Evolutionary conservation across 2,329 filamentous ascomycete genomes (phyloP).

Genomic region (Calonectria pseudoturangicola): DNA sequence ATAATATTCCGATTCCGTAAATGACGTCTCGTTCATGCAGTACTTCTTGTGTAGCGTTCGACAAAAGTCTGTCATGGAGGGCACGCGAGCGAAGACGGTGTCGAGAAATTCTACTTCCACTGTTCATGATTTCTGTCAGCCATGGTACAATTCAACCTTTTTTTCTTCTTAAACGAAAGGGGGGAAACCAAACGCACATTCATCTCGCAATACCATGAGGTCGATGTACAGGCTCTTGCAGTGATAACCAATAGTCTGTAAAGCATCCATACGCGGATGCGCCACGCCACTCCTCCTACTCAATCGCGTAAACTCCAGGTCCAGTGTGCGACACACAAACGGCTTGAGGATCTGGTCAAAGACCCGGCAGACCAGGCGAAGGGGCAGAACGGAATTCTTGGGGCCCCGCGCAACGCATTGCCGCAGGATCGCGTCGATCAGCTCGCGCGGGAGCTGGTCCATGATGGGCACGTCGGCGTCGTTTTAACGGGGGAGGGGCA

Average conservation of each 20-base stretch:
- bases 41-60: slow-evolving; percentile 65
- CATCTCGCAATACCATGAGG: slow-evolving; percentile 72
- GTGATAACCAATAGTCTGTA: slow-evolving; percentile 68
- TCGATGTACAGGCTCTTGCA: slow-evolving; percentile 71
- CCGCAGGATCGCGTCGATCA: slow-evolving; percentile 67
- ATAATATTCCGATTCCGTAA: slow-evolving; percentile 70
- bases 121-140: slow-evolving; percentile 52
- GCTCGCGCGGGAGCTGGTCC: slow-evolving; percentile 69
- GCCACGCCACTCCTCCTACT: slow-evolving; percentile 58
- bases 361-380: slow-evolving; percentile 69
- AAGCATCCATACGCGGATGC: slow-evolving; percentile 61
- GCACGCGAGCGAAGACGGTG: slow-evolving; percentile 66
- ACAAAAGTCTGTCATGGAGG: slow-evolving; percentile 67
- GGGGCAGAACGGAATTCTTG: slow-evolving; percentile 66
- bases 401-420: slow-evolving; percentile 63
- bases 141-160: neutral
- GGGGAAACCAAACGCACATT: slow-evolving; percentile 60
- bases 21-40: slow-evolving; percentile 69
- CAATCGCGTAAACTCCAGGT: slow-evolving; percentile 70
- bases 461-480: slow-evolving; percentile 55
- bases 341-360: slow-evolving; percentile 69
- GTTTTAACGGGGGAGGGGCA: slow-evolving; percentile 31
- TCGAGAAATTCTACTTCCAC: slow-evolving; percentile 70
- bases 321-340: slow-evolving; percentile 67
- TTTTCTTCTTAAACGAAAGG: too few relatives aligned